These are phyloP conservation scores for Calcarisporium arbuscula DNA, from an alignment of 2,329 filamentous ascomycete species.

Conservation along the genomic window DNA sequence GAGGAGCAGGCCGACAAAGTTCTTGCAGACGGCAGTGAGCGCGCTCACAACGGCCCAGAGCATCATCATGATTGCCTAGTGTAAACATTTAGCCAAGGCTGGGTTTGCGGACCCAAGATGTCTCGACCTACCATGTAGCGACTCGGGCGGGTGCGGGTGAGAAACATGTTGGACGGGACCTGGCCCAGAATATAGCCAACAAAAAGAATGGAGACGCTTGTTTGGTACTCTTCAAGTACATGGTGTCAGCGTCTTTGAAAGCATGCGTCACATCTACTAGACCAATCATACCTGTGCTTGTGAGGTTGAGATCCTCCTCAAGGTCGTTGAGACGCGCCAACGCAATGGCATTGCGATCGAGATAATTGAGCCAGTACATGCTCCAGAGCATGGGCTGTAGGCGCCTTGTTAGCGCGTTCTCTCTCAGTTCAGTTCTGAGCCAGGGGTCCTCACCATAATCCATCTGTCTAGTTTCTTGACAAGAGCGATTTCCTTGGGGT, in stretches of 20 bases:
- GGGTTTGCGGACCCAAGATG: slow-evolving; percentile 8
- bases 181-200: slow-evolving; percentile 41
- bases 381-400: slow-evolving; percentile 27
- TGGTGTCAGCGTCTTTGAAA: too few relatives aligned
- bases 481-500: slow-evolving; percentile 31
- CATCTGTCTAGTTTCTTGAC: slow-evolving; percentile 31
- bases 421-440: background rate
- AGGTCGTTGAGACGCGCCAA: slow-evolving; percentile 30
- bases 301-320: slow-evolving; percentile 20
- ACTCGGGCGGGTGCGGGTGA: slow-evolving; percentile 34
- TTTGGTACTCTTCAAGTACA: slow-evolving; percentile 26
- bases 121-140: slow-evolving; percentile 30
- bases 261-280: too few relatives aligned
- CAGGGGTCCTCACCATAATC: slow-evolving; percentile 23
- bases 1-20: slow-evolving; percentile 42
- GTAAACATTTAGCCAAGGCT: slow-evolving; percentile 4
- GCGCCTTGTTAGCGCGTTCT: background rate
- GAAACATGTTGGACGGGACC: slow-evolving; percentile 36
- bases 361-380: slow-evolving; percentile 38
- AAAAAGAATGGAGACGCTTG: slow-evolving; percentile 23
- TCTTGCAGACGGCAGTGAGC: slow-evolving; percentile 38
- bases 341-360: slow-evolving; percentile 41
- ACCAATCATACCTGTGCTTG: slow-evolving; percentile 12
- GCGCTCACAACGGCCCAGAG: slow-evolving; percentile 42
- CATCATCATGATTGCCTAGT: slow-evolving; percentile 25